Evolutionary conservation across 352 stramenopile species (phyloP), one percentile per base, ranked within the genome.

Genomic region (Pythium vanterpoolii): DNA sequence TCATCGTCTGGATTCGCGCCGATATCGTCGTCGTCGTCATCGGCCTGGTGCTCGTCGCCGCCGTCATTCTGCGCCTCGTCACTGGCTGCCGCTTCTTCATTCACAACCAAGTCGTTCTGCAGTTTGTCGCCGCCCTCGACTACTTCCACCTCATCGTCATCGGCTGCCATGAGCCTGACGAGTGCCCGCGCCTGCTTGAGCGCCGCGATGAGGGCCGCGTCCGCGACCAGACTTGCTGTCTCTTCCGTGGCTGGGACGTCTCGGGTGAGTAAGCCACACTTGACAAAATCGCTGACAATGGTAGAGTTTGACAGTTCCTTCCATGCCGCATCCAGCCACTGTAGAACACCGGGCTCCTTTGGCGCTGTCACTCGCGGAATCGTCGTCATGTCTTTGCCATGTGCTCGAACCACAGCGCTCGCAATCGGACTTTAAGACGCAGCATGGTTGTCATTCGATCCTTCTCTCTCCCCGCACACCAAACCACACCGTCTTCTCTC

Each of bases 361-460:
- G 51, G 51, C 5, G 40, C 16, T 11, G 28, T 53, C 3, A 52
- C 26, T 4, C 40, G 39, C 26, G 23, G 14, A 2, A 31, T 14
- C 10, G n/a, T 18, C 1, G 18, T 1, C 27, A 60, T 19, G 7
- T 38, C n/a, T 11, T 4, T n/a, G 3, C 9, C n/a, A 60, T 34
- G 27, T 30, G 33, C 5, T 11, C 24, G 18, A 49, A 40, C 43
- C 55, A 62, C 5, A 23, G 44, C 1, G 44, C 14, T 2, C 44
- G 19, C 14, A 55, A 26, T 6, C 46, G 44, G 34, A 56, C 56
- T 30, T 63, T 56, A 3, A 63, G 27, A 21, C 68, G 52, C 18
- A 73, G 34, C 34, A 56, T 56, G 18, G 34, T 36, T 6, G 49
- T 56, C 1, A 46, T 21, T 8, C 33, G 34, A 2, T 56, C 34